Base-by-base conservation (phyloP, 441 rosid species). In the Pelargonium fulgidum region DNA sequence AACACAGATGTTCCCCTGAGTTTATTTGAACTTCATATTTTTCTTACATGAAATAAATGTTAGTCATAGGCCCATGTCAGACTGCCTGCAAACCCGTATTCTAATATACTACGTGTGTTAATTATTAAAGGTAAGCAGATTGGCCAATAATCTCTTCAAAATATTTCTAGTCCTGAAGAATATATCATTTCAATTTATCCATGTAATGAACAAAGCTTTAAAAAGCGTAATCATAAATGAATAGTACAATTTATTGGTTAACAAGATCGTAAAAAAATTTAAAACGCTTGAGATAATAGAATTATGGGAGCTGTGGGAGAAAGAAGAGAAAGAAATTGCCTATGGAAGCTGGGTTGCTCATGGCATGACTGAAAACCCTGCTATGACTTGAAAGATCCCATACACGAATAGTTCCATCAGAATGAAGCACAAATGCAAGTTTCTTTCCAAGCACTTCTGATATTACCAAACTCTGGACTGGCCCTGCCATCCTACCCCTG, bases 401-500 rank as follows among this genome's bases (percentile, higher is more conserved):
- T 14, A 85, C 83, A 70, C 86, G 87, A 75, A 95, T 47, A 22
- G 79, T 72, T 63, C 91, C 92, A 79, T 87, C 92, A 66, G 82
- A 79, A 80, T 95, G 91, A 80, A 91, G 95, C 73, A 82, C 92
- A 80, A 78, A 82, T 61, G 84, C 13, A 66, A 81, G 81, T 61
- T 69, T 75, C 72, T 68, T 80, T 56, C 88, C 96, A 67, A 73
- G 76, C 72, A 83, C 64, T 70, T 87, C 87, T 33, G 70, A 68
- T 76, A 89, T 78, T 33, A 70, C 83, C 85, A 90, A 65, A 85
- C 88, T 93, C 80, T 86, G 85, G 63, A 89, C 89, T 50, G 83
- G 76, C 39, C 87, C 93, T 41, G 79, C 77, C 70, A 74, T 78
- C 80, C 85, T 89, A 71, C 87, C 85, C 89, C 97, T 91, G 82